Evolutionary conservation across 371 early-diverging fungal species (phyloP), one percentile per base, ranked within the genome.

Genomic region (Basidiobolus meristosporus): DNA sequence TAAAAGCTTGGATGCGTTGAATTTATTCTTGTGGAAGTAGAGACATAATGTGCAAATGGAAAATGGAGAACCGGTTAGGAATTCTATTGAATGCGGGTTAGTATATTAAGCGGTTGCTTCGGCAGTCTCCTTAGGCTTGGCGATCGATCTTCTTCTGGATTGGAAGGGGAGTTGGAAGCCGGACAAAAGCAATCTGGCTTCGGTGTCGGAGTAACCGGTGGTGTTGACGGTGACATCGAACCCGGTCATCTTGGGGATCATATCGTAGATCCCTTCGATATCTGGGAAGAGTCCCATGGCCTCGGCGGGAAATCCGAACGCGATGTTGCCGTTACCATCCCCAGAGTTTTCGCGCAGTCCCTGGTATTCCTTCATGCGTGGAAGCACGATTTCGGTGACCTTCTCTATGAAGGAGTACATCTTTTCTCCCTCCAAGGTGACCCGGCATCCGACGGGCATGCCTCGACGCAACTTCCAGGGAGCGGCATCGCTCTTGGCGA

Each of bases 391-490:
- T 59, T 91, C 90, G 1, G 83, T 73, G 26, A 90, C 65, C 54
- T 92, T 92, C 57, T 96, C 97, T 54, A 96, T 54, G 47, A 96
- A 93, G 39, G 74, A 71, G 59, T 78, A 90, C 88, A 90, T 90
- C 45, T 71, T 71, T 32, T 82, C 75, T 28, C 91, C 91, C 12
- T 64, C 62, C 38, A 88, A 51, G 36, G 70, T 74, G 11, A 83
- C 82, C 49, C 76, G 69, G 45, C 72, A 77, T 28, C 88, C 85
- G 36, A 92, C 65, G 20, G 92, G 88, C 90, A 90, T 91, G 51
- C 63, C 65, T 66, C 76, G 72, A 54, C 87, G 71, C 31, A 86
- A 59, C 52, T 83, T 82, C 80, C 81, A 82, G 19, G 70, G 54
- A 37, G 90, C 80, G 17, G 84, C 90, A 29, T 79, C 76, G 29